phyloP scores from a whole-genome alignment of 768 basidiomycete species.

The Tylopilus intermedius region DNA sequence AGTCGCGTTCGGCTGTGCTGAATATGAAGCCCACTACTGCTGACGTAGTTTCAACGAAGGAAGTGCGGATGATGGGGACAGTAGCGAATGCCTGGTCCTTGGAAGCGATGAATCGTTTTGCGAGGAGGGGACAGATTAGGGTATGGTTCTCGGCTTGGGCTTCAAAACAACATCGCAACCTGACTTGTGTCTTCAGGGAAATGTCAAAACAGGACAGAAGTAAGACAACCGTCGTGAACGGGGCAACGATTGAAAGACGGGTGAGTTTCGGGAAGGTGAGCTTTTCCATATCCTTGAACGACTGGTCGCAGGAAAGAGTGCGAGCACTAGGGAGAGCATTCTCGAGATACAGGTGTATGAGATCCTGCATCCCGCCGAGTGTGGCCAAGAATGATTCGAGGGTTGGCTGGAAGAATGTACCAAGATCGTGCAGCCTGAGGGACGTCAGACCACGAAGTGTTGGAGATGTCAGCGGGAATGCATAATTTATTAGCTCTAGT shows the following conservation, averaged over 20 bases:
- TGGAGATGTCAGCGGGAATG: constrained; percentile 34
- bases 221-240: constrained; percentile 14
- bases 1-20: constrained; percentile 11
- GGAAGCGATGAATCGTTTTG: constrained; percentile 11
- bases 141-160: constrained; percentile 1
- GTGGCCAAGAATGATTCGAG: constrained; percentile 30
- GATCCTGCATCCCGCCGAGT: constrained; percentile 33
- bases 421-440: constrained; percentile 32
- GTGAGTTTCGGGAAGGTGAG: constrained; percentile 11
- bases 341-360: constrained; percentile 34
- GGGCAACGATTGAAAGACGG: constrained; percentile 16
- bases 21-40: constrained; percentile 15
- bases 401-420: constrained; percentile 25
- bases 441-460: constrained; percentile 34
- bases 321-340: constrained; percentile 30
- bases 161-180: constrained; percentile 14
- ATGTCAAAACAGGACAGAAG: constrained; percentile 11
- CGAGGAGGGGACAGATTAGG: constrained; percentile 12
- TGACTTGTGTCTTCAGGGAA: constrained; percentile 13
- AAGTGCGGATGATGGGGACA: constrained; percentile 12
- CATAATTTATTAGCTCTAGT: constrained; percentile 33
- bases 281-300: background rate
- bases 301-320: background rate
- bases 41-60: constrained; percentile 8
- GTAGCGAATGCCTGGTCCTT: background rate